Base-by-base conservation (phyloP, 805 yeast species). In the Zygosaccharomyces gambellarensis region DNA sequence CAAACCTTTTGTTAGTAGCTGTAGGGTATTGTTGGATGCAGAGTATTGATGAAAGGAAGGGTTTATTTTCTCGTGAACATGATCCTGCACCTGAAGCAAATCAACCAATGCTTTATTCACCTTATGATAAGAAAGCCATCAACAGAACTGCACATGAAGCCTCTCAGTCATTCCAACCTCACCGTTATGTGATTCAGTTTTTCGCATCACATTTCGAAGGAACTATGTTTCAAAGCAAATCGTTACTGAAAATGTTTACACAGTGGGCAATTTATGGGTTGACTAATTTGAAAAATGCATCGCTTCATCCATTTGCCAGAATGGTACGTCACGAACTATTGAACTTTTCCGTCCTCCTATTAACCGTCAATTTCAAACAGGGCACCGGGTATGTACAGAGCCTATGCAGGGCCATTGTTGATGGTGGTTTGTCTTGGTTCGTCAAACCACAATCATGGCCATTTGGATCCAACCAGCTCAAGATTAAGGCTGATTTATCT, bases 21-120 rank as follows among this genome's bases (percentile, higher is more conserved):
- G 79, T 94, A 29, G 77, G 83, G 25, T 72, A 75, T 39, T 75
- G 77, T 48, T 87, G 95, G 86, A 87, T 83, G 64, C 68, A 70
- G 34, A 77, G 92, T 1, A 78, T 89, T 39, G 74, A 77, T 31
- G 69, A 74, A 28, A 70, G 71, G 25, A 70, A 70, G 36, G 97
- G 98, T 3, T 64, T 92, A 9, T 90, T 79, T 64, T 78, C 83
- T 5, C 73, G 71, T 4, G 58, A 67, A 5, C 69, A 70, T 54
- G 95, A 90, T 63, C 63, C 80, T 5, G 60, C 58, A 0, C 71
- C 75, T 48, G 83, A 92, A 22, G 87, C 83, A 48, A 83, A 74
- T 64, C 70, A 79, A 54, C 76, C 74, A 45, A 94, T 94, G 99
- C 94, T 87, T 54, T 94, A 94, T 59, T 71, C 90, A 1, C 97